Base-by-base conservation (phyloP, 345 rosid species). In the Clausena lansium region DNA sequence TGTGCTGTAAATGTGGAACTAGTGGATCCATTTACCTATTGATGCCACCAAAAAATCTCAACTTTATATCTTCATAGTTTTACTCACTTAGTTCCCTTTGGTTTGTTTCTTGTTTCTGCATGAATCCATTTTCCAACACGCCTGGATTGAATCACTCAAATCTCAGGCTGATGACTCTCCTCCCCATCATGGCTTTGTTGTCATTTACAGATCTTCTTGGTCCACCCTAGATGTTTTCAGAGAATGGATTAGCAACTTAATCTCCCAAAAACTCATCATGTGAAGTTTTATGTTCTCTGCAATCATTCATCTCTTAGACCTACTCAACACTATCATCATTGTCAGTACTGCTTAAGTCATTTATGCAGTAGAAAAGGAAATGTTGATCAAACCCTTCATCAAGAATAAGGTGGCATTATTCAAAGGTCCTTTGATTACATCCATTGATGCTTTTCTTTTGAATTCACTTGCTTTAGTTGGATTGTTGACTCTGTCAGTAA, bases 371-470 rank as follows among this genome's bases (percentile, higher is more conserved):
- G 81, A 78, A 52, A 77, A 64, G 52, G 78, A 67, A 0, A 24
- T 81, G 61, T 62, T 78, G 5, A 30, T 4, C 33, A 80, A 38
- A 57, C 41, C 78, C 7, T 15, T 75, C 19, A 68, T 2, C 0
- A 2, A 11, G 2, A 45, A 77, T 14, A 74, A 58, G 47, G 69
- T 60, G 22, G 79, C 14, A 11, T 45, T 83, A 47, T 9, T 83
- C n/a, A 58, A 24, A 65, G 87, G 90, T 50, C 87, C 88, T 47
- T 57, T 86, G 24, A 67, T 88, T 14, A 84, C 91, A 45, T 88
- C 85, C n/a, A 28, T 81, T 11, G 85, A 79, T 71, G 84, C 76
- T 39, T 77, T 81, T 41, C 9, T 80, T 20, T 47, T 83, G 35
- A 15, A 54, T 67, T 67, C 68, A 7, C 61, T 79, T 50, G 22